These are phyloP conservation scores for Chlorella sp. DNA, from an alignment of 139 green algal genomes.

Conservation along the genomic window DNA sequence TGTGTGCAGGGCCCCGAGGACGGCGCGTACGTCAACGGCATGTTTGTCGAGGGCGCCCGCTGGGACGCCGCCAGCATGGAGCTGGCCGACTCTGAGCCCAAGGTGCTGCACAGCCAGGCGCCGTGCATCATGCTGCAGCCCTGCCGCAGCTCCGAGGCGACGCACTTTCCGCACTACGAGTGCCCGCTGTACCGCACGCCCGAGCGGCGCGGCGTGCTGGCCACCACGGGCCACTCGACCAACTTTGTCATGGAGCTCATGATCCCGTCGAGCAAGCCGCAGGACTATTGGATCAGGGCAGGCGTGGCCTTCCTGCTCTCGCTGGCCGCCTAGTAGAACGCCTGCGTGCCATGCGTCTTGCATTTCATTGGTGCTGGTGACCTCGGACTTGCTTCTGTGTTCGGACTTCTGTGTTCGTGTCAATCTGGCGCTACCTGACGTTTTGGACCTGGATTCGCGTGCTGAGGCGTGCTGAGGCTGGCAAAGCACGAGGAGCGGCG, in stretches of 20 bases:
- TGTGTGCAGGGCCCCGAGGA: background rate
- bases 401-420: too few relatives aligned
- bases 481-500: too few relatives aligned
- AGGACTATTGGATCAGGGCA: background rate
- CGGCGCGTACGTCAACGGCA: constrained; percentile 38
- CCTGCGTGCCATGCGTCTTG: too few relatives aligned
- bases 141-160: constrained; percentile 27
- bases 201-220: constrained; percentile 64
- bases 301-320: background rate
- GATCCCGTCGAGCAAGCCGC: background rate
- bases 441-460: too few relatives aligned
- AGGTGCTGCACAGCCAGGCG: constrained; percentile 55
- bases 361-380: too few relatives aligned
- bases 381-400: too few relatives aligned
- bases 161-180: constrained; percentile 56
- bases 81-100: constrained; percentile 24
- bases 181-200: constrained; percentile 76
- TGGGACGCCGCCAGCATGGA: constrained; percentile 38
- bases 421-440: too few relatives aligned
- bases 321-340: background rate
- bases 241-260: constrained; percentile 69
- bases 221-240: constrained; percentile 76
- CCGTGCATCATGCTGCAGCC: constrained; percentile 66
- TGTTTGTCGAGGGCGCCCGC: constrained; percentile 64
- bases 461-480: too few relatives aligned